Conservation (phyloP, 2,329 filamentous ascomycete species). For the Didymella arachidicola region DNA sequence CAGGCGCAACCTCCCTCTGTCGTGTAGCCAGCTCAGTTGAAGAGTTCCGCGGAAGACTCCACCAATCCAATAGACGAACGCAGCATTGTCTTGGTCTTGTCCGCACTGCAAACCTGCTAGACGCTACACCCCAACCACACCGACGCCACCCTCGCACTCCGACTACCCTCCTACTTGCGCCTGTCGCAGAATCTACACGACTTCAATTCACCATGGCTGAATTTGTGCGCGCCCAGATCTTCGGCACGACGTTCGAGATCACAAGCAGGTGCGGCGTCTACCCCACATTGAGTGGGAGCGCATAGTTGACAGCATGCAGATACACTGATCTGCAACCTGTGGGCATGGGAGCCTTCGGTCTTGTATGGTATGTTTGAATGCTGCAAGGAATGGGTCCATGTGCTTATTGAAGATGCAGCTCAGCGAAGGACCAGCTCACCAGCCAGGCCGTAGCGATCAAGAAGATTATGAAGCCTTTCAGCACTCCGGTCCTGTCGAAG, state of each 20-base stretch:
- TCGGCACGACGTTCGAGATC: slow-evolving; percentile 99
- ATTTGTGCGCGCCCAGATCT: slow-evolving; percentile 99
- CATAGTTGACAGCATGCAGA: slow-evolving; percentile 59
- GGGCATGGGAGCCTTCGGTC: slow-evolving; percentile 97
- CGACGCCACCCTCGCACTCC: slow-evolving; percentile 26
- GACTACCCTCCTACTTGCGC: slow-evolving; percentile 28
- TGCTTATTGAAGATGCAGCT: slow-evolving; percentile 64
- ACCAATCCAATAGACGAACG: slow-evolving; percentile 33
- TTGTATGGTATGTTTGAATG: slow-evolving; percentile 78
- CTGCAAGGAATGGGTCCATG: slow-evolving; percentile 8
- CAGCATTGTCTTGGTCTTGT: slow-evolving; percentile 28
- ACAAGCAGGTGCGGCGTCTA: slow-evolving; percentile 79
- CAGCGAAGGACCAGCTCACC: slow-evolving; percentile 96
- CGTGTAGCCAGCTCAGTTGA: slow-evolving; percentile 13
- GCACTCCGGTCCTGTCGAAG: slow-evolving; percentile 97
- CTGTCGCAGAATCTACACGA: slow-evolving; percentile 31
- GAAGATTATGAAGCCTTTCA: slow-evolving; percentile 99
- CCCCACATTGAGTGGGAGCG: slow-evolving; percentile 35
- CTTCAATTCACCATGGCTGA: slow-evolving; percentile 80
- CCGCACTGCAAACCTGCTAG: slow-evolving; percentile 40
- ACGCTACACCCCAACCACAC: slow-evolving; percentile 27
- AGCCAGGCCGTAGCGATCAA: slow-evolving; percentile 97
- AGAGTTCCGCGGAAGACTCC: slow-evolving; percentile 25
- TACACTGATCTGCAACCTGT: slow-evolving; percentile 98
- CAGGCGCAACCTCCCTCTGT: slow-evolving; percentile 15